phyloP scores from a whole-genome alignment of 139 green algal species.

The Chlorella sp. region DNA sequence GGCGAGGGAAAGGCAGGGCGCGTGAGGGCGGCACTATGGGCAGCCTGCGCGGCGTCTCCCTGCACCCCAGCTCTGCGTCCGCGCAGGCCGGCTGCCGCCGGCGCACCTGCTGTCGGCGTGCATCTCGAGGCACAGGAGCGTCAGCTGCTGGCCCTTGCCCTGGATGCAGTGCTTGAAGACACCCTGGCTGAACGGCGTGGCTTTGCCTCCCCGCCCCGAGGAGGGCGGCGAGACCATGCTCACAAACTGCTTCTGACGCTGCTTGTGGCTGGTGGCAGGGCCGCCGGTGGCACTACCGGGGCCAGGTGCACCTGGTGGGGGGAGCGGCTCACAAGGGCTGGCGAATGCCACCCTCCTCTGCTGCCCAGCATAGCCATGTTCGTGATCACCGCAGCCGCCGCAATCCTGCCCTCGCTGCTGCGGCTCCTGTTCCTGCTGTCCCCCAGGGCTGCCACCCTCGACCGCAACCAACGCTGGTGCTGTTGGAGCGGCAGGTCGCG shows the following conservation, averaged over 20 bases:
- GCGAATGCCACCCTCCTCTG: not conserved
- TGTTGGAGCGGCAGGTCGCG: too few species aligned
- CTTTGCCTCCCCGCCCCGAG: slow-evolving; percentile 2
- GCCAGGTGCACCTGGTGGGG: not conserved
- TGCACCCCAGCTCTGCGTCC: too few species aligned
- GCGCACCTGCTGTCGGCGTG: slow-evolving; percentile 62
- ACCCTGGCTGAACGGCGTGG: slow-evolving; percentile 76
- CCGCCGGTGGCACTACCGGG: too few species aligned
- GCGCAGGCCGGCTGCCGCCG: not conserved
- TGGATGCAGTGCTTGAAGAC: slow-evolving; percentile 67
- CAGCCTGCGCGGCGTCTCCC: too few species aligned
- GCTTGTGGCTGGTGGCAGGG: not conserved
- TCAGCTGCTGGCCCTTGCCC: slow-evolving; percentile 76
- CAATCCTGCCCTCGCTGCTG: not conserved
- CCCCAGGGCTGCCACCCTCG: too few species aligned
- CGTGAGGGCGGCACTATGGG: too few species aligned
- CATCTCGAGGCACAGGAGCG: slow-evolving; percentile 81
- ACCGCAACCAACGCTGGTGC: too few species aligned
- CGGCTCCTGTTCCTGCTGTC: slow-evolving; percentile 5
- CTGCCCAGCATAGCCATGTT: too few species aligned
- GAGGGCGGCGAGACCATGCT: slow-evolving; percentile 49
- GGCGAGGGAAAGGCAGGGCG: too few species aligned
- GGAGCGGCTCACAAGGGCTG: not conserved
- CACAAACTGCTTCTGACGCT: not conserved
- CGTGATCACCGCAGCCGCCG: too few species aligned